Conservation (phyloP, 164 flowering plant genomes). For the Echeveria elegans region DNA sequence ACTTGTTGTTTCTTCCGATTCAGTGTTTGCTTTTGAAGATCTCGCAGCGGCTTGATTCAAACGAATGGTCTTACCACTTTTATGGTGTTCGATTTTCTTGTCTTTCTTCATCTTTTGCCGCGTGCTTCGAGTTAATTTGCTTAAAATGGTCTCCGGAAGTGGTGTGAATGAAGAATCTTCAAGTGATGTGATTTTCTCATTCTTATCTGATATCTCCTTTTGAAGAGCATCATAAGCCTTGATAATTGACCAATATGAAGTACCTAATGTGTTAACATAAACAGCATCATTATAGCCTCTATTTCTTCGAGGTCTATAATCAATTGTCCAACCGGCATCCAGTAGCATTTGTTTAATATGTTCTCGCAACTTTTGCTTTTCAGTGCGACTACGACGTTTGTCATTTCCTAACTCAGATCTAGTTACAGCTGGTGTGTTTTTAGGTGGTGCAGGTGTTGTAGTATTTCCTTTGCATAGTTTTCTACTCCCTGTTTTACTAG, state of each 20-base stretch:
- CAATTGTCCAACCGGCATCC: slow-evolving; percentile 70
- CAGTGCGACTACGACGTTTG: slow-evolving; percentile 55
- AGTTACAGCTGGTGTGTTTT: slow-evolving; percentile 10
- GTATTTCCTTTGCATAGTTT: slow-evolving; percentile 19
- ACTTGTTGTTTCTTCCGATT: slow-evolving; percentile 28
- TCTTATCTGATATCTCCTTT: slow-evolving; percentile 44
- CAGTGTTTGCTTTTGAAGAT: slow-evolving; percentile 20
- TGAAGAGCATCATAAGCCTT: slow-evolving; percentile 70
- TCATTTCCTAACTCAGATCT: slow-evolving; percentile 31
- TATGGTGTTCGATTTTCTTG: slow-evolving; percentile 36
- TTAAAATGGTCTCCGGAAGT: slow-evolving; percentile 50
- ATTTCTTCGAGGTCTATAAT: slow-evolving; percentile 62
- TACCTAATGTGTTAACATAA: slow-evolving; percentile 51
- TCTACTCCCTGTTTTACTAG: background rate
- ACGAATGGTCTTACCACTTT: slow-evolving; percentile 14
- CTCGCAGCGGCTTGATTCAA: slow-evolving; percentile 16
- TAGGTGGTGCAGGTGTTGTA: slow-evolving; percentile 15
- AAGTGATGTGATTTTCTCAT: slow-evolving; percentile 15
- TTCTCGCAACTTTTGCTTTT: slow-evolving; percentile 60
- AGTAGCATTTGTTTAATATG: slow-evolving; percentile 48
- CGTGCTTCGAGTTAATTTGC: slow-evolving; percentile 69
- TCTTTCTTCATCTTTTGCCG: slow-evolving; percentile 57
- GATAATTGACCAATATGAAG: slow-evolving; percentile 62
- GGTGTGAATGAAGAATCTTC: slow-evolving; percentile 35
- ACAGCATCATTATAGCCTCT: slow-evolving; percentile 74